Base-by-base conservation (phyloP, 345 rosid genomes). In the Murraya paniculata region DNA sequence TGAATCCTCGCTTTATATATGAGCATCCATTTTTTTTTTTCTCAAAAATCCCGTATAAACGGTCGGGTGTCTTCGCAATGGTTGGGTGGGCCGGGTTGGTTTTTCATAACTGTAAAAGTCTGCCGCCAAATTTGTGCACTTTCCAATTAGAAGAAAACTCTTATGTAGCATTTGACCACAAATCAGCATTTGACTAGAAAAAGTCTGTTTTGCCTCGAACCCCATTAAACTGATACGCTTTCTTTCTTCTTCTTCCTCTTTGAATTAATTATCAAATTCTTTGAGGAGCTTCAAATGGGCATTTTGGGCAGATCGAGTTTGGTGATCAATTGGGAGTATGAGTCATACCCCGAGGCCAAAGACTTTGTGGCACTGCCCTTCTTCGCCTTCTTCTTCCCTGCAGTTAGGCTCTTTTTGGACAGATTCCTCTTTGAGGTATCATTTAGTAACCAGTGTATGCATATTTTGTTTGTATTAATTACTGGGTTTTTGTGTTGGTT, bases 361-460 rank as follows among this genome's bases (percentile, higher is more conserved):
- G 88, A 89, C 73, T 82, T 86, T 72, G 21, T 66, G 1, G 78
- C 41, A 3, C 64, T 89, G 76, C 87, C 88, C 7, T 35, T 87
- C 59, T 81, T 87, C 41, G 81, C 82, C 35, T 27, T 79, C 74
- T 79, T 85, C 82, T 89, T 89, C 85, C 81, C 77, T 14, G 69
- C 77, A 19, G 25, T 85, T 18, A 81, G 91, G 76, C 60, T 83
- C 82, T 78, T 86, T 62, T 81, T 85, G 11, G 91, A 87, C 78
- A 80, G 64, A 6, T 87, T 41, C 68, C 55, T 89, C 62, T 89
- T 86, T 59, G 87, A 86, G 91, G 91, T 87, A 77, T 38, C 16
- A 8, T 56, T 61, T 59, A 21, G 73, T 30, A 7, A 31, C 27
- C 9, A 16, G 57, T 53, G 57, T 59, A 22, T 35, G 8, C 3